Percentiles rank a stretch among this genome's conserved stretches.
phyloP scores from a whole-genome alignment of 495 filamentous ascomycete genomes.

The Neurospora africana region DNA sequence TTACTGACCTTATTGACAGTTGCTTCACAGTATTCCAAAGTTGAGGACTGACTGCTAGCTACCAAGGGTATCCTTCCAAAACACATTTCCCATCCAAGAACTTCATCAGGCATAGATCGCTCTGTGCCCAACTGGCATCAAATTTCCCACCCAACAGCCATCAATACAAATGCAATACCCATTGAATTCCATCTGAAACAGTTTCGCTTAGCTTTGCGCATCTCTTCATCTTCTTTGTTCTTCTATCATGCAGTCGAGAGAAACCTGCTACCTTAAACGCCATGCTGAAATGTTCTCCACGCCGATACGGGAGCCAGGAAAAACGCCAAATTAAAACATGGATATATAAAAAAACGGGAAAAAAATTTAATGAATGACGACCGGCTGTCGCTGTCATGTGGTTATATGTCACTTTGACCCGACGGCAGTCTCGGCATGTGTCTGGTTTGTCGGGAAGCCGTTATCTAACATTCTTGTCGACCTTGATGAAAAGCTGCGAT shows the following conservation, averaged over 20 bases:
- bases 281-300: background rate
- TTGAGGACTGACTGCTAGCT: background rate
- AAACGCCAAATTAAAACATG: background rate
- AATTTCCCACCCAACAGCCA: background rate
- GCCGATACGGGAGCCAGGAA: background rate
- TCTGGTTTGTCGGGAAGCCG: background rate
- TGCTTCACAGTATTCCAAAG: background rate
- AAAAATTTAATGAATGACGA: background rate
- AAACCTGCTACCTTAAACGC: background rate
- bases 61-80: background rate
- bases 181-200: background rate
- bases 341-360: background rate
- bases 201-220: background rate
- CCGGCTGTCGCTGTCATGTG: background rate
- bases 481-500: conserved; percentile 59
- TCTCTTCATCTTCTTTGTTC: background rate
- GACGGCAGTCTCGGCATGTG: background rate
- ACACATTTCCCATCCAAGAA: background rate
- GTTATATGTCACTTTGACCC: background rate
- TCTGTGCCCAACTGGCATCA: background rate
- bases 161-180: background rate
- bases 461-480: conserved; percentile 33
- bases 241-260: background rate
- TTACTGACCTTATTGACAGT: background rate
- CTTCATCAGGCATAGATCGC: background rate